Evolutionary conservation across 441 rosid genomes (phyloP), one percentile per base, ranked within the genome.

Genomic region (Adansonia madagascariensis): DNA sequence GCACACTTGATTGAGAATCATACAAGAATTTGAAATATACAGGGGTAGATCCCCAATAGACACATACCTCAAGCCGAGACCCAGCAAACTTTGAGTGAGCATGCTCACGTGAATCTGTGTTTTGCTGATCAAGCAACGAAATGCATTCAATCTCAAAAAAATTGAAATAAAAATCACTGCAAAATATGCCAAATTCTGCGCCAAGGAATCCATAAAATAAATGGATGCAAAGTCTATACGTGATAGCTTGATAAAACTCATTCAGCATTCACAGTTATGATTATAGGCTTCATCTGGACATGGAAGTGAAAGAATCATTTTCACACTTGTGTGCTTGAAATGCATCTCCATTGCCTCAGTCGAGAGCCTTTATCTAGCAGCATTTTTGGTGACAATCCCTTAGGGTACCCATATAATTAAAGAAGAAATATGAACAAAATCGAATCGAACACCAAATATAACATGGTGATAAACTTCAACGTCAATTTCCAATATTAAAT

Each of bases 281-380:
- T 15, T 2, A 62, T 35, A 31, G 67, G 67, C 11, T 62, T 64
- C 50, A 60, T 60, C 75, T 12, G 46, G 76, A 78, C 73, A 73
- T 52, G 27, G 63, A 66, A 74, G 68, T 68, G 75, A 70, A 1
- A 66, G 71, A 41, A 72, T 11, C 64, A 10, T 60, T 78, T 85
- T 89, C 88, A 90, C 77, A 89, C 84, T 87, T 90, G 94, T 0
- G 89, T 86, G 50, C 94, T 95, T 66, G 90, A 73, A 43, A 95
- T 91, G 80, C 95, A 95, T 88, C 95, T 93, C 96, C 91, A 87
- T 69, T 83, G 97, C 87, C 89, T 88, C 79, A 81, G 79, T 44
- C 82, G 84, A 31, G 96, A 90, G 60, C 87, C 85, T 85, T 85
- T 92, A 74, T 95, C 97, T 60, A 95, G 80, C 53, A 94, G 90